These are phyloP conservation scores for Psilocybe mexicana DNA, from an alignment of 1,284 basidiomycete genomes.

Conservation along the genomic window DNA sequence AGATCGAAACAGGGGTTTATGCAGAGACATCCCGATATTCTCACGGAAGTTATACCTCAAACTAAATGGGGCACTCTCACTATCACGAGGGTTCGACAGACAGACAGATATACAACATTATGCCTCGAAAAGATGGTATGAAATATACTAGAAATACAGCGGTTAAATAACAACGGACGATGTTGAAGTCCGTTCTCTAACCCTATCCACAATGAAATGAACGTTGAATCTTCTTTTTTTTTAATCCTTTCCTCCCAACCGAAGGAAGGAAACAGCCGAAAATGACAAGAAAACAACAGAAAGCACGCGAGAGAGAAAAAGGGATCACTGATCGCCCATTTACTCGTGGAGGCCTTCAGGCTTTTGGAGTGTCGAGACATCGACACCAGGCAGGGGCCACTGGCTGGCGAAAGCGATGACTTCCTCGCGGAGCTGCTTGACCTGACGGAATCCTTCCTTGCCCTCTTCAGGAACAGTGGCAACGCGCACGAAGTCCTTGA, in stretches of 20 bases:
- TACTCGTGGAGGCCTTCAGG: slow-evolving; percentile 67
- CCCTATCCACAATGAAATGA: slow-evolving; percentile 12
- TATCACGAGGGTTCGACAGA: not conserved
- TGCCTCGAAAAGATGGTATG: slow-evolving; percentile 5
- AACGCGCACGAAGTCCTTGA: slow-evolving; percentile 93
- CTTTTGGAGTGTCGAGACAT: slow-evolving; percentile 60
- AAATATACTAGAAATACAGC: slow-evolving; percentile 15
- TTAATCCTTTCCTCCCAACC: not conserved
- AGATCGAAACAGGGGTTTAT: not conserved
- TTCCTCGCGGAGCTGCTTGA: slow-evolving; percentile 73
- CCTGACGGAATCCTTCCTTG: slow-evolving; percentile 70
- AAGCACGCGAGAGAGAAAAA: not conserved
- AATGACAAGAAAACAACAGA: not conserved
- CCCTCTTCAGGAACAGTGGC: slow-evolving; percentile 74
- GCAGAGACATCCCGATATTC: not conserved
- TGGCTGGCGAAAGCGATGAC: slow-evolving; percentile 79
- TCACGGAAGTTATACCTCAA: not conserved
- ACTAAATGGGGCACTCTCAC: not conserved
- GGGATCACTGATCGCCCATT: not conserved
- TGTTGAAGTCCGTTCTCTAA: slow-evolving; percentile 21
- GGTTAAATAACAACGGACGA: slow-evolving; percentile 12
- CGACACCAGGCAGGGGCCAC: slow-evolving; percentile 94
- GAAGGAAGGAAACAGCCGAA: not conserved
- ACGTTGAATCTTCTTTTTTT: slow-evolving; percentile 26
- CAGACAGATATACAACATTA: slow-evolving; percentile 7